Evolutionary conservation across 2,329 filamentous ascomycete species (phyloP), one percentile per base, ranked within the genome.

Genomic region (Sporothrix sp.): DNA sequence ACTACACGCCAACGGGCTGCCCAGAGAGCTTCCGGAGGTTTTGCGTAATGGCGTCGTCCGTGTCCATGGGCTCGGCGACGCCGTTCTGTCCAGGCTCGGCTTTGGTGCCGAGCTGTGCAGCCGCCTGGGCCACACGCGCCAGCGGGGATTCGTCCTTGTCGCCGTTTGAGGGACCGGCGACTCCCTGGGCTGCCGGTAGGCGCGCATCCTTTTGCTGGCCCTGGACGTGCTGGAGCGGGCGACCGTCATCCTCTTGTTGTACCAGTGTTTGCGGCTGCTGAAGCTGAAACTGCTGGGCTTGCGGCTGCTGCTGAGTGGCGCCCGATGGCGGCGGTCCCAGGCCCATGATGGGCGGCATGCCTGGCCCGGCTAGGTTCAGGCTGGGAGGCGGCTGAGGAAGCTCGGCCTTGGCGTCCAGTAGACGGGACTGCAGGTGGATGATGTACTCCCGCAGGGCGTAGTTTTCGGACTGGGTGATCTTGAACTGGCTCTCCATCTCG

Each of bases 361-460:
- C 48, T 6, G 50, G 48, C 4, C 37, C 25, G 11, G 69, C 73
- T 25, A 95, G 71, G 60, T 87, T 86, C 57, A 95, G 76, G 58
- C 87, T 87, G 1, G 85, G 74, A 1, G 91, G 91, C 9, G 90
- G 83, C 54, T 85, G 85, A 1, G 93, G 93, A 50, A 86, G 82
- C 58, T 95, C 89, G 62, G 85, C 84, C 60, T 88, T 82, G 3
- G 82, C 78, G 58, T 96, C 90, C 54, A 96, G 75, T 32, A 97
- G 76, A 36, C 87, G 82, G 5, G 85, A 85, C 66, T 98, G 93
- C 14, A 98, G 75, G 59, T 85, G 85, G 63, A 96, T 84, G 58
- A 96, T 85, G 68, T 97, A 97, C 65, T 96, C 89, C 58, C 90
- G 83, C 37, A 98, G 73, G 55, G 86, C 81, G 64, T 90, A 93